phyloP scores from a whole-genome alignment of 495 filamentous ascomycete species.

The Cetradonia linearis region DNA sequence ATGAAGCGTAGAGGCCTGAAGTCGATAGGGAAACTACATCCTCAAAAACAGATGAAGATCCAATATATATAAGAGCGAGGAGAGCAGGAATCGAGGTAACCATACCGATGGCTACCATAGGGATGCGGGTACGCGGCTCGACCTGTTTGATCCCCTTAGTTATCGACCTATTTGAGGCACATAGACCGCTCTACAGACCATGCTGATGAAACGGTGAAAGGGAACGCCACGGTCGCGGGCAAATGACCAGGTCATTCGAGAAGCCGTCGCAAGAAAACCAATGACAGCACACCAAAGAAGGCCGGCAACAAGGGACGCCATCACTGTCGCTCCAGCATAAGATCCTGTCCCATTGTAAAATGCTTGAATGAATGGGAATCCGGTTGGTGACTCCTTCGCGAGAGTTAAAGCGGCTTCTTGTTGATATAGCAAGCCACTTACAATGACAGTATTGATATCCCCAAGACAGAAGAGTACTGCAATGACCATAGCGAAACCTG shows the following conservation, averaged over 20 bases:
- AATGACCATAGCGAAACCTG: conserved; percentile 40
- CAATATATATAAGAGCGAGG: conserved; percentile 45
- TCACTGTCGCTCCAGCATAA: conserved; percentile 32
- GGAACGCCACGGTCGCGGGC: conserved; percentile 45
- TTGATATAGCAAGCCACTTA: neutral
- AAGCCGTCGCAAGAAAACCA: conserved; percentile 38
- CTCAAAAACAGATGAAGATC: conserved; percentile 38
- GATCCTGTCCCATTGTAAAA: conserved; percentile 35
- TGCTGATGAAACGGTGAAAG: conserved; percentile 40
- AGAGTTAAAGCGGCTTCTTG: neutral
- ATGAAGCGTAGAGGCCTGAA: conserved; percentile 37
- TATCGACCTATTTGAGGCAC: neutral
- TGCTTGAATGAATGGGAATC: conserved; percentile 42
- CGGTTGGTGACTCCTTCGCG: conserved; percentile 21
- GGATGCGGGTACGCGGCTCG: conserved; percentile 41
- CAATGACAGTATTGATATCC: conserved; percentile 31
- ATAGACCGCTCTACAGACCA: conserved; percentile 29
- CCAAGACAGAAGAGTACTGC: conserved; percentile 39
- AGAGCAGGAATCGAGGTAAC: conserved; percentile 34
- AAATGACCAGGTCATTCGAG: conserved; percentile 46
- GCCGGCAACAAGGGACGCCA: conserved; percentile 35
- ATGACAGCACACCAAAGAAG: conserved; percentile 30
- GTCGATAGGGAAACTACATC: conserved; percentile 40
- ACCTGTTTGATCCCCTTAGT: conserved; percentile 30
- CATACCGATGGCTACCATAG: conserved; percentile 41